Evolutionary conservation across 2,329 filamentous ascomycete species (phyloP).

Genomic region (Colletotrichum cuscutae): DNA sequence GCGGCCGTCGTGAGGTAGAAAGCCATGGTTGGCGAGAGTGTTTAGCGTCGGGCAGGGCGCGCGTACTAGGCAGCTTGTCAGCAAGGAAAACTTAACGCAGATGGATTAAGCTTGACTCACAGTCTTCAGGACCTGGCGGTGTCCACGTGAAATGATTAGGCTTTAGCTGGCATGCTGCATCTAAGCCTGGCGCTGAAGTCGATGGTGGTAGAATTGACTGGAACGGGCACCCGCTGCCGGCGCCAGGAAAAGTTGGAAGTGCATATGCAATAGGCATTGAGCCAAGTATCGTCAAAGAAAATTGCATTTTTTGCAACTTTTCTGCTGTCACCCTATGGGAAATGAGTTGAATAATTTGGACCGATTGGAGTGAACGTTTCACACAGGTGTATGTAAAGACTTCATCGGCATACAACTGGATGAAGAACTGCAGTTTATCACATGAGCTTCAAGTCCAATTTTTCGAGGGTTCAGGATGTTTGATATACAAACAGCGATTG

Average conservation of each 20-base stretch:
- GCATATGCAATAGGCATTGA: neutral
- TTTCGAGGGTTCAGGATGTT: too few species aligned
- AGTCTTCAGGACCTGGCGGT: neutral
- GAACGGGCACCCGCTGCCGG: neutral
- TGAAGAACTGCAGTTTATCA: too few species aligned
- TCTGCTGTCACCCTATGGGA: neutral
- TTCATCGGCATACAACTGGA: too few species aligned
- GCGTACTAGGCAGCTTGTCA: constrained; percentile 40
- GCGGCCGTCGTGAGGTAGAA: constrained; percentile 56
- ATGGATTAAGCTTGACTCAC: neutral
- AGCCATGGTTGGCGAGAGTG: constrained; percentile 60
- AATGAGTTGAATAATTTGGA: neutral
- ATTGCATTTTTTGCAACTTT: neutral
- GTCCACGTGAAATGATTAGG: constrained; percentile 5
- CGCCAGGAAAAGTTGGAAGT: neutral
- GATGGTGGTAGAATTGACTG: neutral
- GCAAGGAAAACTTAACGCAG: neutral
- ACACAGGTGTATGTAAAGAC: too few species aligned
- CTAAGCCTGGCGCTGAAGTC: neutral
- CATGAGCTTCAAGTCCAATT: accelerated
- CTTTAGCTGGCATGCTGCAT: neutral
- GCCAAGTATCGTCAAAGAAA: neutral
- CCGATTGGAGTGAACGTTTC: neutral
- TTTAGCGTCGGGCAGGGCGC: constrained; percentile 64
- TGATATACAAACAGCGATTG: neutral